Conservation (phyloP, 1,139 yeast species). For the Candida sp. region DNA sequence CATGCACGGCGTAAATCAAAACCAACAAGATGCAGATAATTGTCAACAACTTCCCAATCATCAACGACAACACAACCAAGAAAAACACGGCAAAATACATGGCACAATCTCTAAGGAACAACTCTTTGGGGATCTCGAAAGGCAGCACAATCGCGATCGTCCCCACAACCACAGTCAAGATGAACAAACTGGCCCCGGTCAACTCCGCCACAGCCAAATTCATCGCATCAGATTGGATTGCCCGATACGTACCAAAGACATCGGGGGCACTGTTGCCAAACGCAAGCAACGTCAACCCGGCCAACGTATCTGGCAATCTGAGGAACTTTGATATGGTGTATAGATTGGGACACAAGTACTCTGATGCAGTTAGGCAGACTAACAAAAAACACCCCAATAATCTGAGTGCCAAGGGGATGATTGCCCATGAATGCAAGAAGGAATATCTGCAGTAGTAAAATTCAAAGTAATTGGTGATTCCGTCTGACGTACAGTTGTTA, state of each 20-base stretch:
- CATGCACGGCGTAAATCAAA: slow-evolving; percentile 56
- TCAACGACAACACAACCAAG: slow-evolving; percentile 43
- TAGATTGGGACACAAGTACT: slow-evolving; percentile 76
- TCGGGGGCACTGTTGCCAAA: slow-evolving; percentile 96
- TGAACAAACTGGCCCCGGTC: slow-evolving; percentile 83
- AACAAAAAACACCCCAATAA: slow-evolving; percentile 51
- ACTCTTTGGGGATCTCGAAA: slow-evolving; percentile 54
- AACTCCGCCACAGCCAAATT: slow-evolving; percentile 88
- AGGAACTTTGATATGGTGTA: slow-evolving; percentile 62
- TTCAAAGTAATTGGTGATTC: slow-evolving; percentile 43
- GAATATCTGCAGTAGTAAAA: slow-evolving; percentile 39
- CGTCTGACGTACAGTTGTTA: slow-evolving; percentile 45
- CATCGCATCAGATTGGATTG: slow-evolving; percentile 69
- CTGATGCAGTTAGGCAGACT: slow-evolving; percentile 77
- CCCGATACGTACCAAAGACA: slow-evolving; percentile 81
- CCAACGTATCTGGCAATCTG: slow-evolving; percentile 73
- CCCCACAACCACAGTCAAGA: slow-evolving; percentile 78
- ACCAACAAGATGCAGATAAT: slow-evolving; percentile 54
- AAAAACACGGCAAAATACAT: slow-evolving; percentile 55
- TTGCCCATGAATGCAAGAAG: slow-evolving; percentile 13
- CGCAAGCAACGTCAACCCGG: slow-evolving; percentile 89
- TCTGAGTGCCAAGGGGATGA: slow-evolving; percentile 21
- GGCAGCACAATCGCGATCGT: slow-evolving; percentile 73
- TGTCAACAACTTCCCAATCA: slow-evolving; percentile 48
- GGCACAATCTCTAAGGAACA: slow-evolving; percentile 58